Percentiles rank a stretch among this genome's conserved stretches.
Conservation (phyloP, 176 grass and related monocot species). For the Guadua angustifolia region DNA sequence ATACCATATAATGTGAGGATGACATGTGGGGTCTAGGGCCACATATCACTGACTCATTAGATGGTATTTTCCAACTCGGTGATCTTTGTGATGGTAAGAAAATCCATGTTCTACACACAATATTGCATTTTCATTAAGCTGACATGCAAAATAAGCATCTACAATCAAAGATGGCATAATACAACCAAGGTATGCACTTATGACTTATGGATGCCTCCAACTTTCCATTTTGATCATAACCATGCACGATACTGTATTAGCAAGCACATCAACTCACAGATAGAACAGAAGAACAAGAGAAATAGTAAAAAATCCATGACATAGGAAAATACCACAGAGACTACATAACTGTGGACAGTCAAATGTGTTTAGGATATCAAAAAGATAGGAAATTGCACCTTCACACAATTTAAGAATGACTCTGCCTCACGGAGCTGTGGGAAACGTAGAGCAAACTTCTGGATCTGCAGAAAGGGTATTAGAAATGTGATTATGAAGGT, state of each 20-base stretch:
- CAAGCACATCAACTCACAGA: conserved; percentile 7
- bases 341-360: neutral
- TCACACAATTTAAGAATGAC: conserved; percentile 75
- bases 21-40: neutral
- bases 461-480: conserved; percentile 59
- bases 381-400: conserved; percentile 48
- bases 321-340: neutral
- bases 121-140: conserved; percentile 31
- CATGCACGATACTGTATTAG: neutral
- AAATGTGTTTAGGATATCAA: conserved; percentile 4
- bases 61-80: too few species aligned
- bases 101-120: neutral
- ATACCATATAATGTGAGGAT: too few species aligned
- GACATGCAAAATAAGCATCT: conserved; percentile 5
- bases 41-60: too few species aligned
- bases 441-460: conserved; percentile 91
- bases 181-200: neutral
- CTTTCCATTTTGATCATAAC: neutral
- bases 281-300: neutral
- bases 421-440: conserved; percentile 54
- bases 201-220: neutral
- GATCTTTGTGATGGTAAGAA: neutral
- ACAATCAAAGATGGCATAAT: neutral
- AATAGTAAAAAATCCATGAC: neutral
- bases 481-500: conserved; percentile 2